Evolutionary conservation across 345 rosid species (phyloP).

Genomic region (Capsella bursapastoris): DNA sequence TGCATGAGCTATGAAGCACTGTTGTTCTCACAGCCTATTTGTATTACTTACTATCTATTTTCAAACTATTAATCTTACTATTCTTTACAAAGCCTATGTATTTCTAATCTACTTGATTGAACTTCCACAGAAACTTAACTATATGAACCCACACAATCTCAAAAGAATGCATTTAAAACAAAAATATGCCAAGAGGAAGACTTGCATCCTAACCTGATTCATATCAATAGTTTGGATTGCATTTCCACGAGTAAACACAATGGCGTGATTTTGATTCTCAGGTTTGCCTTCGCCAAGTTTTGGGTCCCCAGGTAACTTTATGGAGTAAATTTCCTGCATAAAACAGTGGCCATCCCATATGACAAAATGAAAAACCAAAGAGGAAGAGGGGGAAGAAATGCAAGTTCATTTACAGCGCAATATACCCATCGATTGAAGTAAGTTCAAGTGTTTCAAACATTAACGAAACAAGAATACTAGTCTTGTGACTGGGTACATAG

Average conservation of each 20-base stretch:
- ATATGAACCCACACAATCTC: slow-evolving; percentile 28
- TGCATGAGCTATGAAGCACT: not conserved
- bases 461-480: slow-evolving; percentile 29
- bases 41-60: not conserved
- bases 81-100: slow-evolving; percentile 18
- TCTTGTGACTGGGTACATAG: slow-evolving; percentile 25
- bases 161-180: slow-evolving; percentile 21
- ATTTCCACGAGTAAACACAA: slow-evolving; percentile 95
- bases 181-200: slow-evolving; percentile 12
- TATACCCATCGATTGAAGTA: slow-evolving; percentile 17
- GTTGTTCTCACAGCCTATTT: slow-evolving; percentile 6
- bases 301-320: slow-evolving; percentile 95
- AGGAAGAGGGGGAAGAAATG: slow-evolving; percentile 3
- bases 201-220: slow-evolving; percentile 72
- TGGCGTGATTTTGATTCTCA: slow-evolving; percentile 98
- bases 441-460: slow-evolving; percentile 25
- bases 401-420: slow-evolving; percentile 19
- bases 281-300: slow-evolving; percentile 99
- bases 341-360: slow-evolving; percentile 14
- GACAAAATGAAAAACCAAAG: slow-evolving; percentile 9
- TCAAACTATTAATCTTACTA: slow-evolving; percentile 10
- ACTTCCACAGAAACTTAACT: slow-evolving; percentile 20
- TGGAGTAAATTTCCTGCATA: slow-evolving; percentile 87
- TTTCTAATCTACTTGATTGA: slow-evolving; percentile 2
- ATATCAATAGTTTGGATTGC: slow-evolving; percentile 98